Base-by-base conservation (phyloP, 2,329 filamentous ascomycete genomes). In the Capronia americana region DNA sequence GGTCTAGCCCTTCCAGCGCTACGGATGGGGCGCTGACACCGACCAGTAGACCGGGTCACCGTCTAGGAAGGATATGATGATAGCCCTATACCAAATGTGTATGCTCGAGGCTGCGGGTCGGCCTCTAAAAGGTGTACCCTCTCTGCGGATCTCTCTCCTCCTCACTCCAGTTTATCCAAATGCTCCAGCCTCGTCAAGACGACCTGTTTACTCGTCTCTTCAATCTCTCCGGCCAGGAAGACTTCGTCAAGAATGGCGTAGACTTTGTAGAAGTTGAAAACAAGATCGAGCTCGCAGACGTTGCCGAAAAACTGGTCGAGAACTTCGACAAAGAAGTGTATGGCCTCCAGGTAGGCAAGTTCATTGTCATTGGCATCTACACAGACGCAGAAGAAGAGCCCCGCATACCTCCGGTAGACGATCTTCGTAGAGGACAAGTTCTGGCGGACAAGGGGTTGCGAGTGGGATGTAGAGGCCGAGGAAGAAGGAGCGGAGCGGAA, bases 281-380 rank as follows among this genome's bases (percentile, higher is more conserved):
- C 87, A 77, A 99, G 83, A 82, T 99, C 95, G 78, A 99, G 85
- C 84, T 99, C 95, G 82, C 95, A 99, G 66, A 99, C 95, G 79
- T 99, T 99, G 72, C 95, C 95, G 79, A 99, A 99, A 82, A 99
- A 99, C 75, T 93, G 89, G 84, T 99, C 95, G 74, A 99, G 86
- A 69, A 99, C 95, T 83, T 99, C 95, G 74, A 99, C 95, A 76
- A 99, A 99, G 84, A 99, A 99, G 81, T 99, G 95, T 76, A 99
- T 97, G 6, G 93, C 95, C 81, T 99, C 95, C 66, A 99, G 86
- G 76, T 93, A 98, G 28, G 95, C 94, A 68, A 99, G 85, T 83
- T 99, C 95, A 81, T 98, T 99, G 80, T 99, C 95, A 79, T 97
- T 98, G 59, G 94, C 96, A 81, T 99, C 95, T 77, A 99, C 95